Evolutionary conservation across 2,329 filamentous ascomycete genomes (phyloP).

Genomic region (Fusarium acutatum): DNA sequence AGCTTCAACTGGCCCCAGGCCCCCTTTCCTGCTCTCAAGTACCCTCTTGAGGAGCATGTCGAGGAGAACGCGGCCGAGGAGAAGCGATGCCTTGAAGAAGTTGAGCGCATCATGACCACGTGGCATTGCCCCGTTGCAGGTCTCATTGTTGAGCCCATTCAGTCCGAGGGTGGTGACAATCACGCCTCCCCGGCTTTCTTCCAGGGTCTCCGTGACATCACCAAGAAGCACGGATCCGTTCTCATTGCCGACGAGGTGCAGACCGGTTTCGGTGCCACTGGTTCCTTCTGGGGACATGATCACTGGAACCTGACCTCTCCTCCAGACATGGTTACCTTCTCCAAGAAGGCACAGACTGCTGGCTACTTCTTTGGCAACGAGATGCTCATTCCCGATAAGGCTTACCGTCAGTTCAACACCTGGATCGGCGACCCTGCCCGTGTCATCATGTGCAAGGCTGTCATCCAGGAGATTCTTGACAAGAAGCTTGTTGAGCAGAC

Average conservation of each 20-base stretch:
- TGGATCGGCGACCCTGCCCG: slow-evolving; percentile 87
- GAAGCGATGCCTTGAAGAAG: slow-evolving; percentile 75
- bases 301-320: slow-evolving; percentile 79
- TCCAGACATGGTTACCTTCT: slow-evolving; percentile 89
- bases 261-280: slow-evolving; percentile 82
- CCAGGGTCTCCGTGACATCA: slow-evolving; percentile 76
- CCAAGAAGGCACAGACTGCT: slow-evolving; percentile 86
- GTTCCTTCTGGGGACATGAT: slow-evolving; percentile 88
- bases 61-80: slow-evolving; percentile 78
- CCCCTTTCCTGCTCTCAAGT: slow-evolving; percentile 80
- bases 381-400: slow-evolving; percentile 79
- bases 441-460: slow-evolving; percentile 79
- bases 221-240: slow-evolving; percentile 73
- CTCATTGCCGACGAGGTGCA: slow-evolving; percentile 88
- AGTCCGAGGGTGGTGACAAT: slow-evolving; percentile 86
- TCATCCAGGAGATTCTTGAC: slow-evolving; percentile 77
- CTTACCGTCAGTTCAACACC: slow-evolving; percentile 87
- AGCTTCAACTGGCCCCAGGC: slow-evolving; percentile 88
- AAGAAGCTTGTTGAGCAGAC: slow-evolving; percentile 73
- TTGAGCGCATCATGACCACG: slow-evolving; percentile 74
- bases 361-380: slow-evolving; percentile 84
- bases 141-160: slow-evolving; percentile 80
- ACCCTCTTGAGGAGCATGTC: slow-evolving; percentile 75
- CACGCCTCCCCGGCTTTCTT: slow-evolving; percentile 83
- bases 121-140: slow-evolving; percentile 76